Evolutionary conservation across 1,139 yeast species (phyloP).

Genomic region (Pichia sp.): DNA sequence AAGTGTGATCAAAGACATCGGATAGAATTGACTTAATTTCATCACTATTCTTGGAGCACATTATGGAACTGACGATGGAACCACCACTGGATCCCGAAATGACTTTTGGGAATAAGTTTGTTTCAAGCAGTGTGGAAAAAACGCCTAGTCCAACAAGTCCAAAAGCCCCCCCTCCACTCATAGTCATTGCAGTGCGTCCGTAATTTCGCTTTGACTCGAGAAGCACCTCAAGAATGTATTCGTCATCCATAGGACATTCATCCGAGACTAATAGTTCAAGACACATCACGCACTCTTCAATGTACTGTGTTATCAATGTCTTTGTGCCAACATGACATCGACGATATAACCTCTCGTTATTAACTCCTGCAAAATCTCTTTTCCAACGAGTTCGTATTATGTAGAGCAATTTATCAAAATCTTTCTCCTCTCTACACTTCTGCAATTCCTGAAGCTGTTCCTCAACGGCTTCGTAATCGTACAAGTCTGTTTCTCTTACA

Average conservation of each 20-base stretch:
- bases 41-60: slow-evolving; percentile 73
- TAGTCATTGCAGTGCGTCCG: slow-evolving; percentile 87
- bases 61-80: slow-evolving; percentile 83
- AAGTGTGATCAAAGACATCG: slow-evolving; percentile 48
- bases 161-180: slow-evolving; percentile 94
- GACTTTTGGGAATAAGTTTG: slow-evolving; percentile 73
- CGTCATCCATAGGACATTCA: slow-evolving; percentile 53
- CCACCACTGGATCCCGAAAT: slow-evolving; percentile 98
- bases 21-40: slow-evolving; percentile 56
- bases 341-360: slow-evolving; percentile 68
- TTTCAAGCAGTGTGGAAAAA: slow-evolving; percentile 66
- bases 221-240: slow-evolving; percentile 66
- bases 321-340: slow-evolving; percentile 87
- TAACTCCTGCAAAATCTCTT: slow-evolving; percentile 83
- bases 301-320: slow-evolving; percentile 70
- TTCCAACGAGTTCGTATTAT: slow-evolving; percentile 79
- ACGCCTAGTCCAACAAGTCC: slow-evolving; percentile 94
- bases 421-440: slow-evolving; percentile 48
- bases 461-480: slow-evolving; percentile 61
- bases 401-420: slow-evolving; percentile 58
- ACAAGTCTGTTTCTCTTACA: slow-evolving; percentile 51
- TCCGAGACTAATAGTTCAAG: slow-evolving; percentile 42
- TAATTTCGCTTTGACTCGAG: slow-evolving; percentile 85
- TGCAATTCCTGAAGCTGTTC: slow-evolving; percentile 51
- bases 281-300: slow-evolving; percentile 65